Conservation (phyloP, 164 flowering plant genomes). For the Dillenia suffruticosa region DNA sequence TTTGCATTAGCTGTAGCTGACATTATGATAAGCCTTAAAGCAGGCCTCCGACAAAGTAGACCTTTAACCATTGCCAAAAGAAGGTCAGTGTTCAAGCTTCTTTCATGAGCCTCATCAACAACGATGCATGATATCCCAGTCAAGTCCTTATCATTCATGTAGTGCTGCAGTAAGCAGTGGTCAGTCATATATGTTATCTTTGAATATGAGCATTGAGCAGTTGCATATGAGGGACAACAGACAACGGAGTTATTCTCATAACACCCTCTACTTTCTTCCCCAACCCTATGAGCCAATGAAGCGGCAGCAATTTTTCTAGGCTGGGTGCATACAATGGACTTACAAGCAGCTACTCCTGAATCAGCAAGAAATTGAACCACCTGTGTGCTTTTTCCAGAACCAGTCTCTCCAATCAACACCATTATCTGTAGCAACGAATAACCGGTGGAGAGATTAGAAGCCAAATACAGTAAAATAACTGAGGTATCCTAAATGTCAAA, state of each 20-base stretch:
- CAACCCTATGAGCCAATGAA: conserved; percentile 78
- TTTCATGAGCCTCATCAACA: conserved; percentile 98
- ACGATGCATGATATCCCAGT: conserved; percentile 68
- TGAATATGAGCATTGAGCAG: conserved; percentile 35
- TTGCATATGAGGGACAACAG: conserved; percentile 52
- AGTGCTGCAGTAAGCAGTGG: conserved; percentile 83
- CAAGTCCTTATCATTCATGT: conserved; percentile 62
- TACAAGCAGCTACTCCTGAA: conserved; percentile 47
- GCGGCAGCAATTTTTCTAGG: conserved; percentile 92
- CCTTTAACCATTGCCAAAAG: conserved; percentile 71
- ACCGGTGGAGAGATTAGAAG: too few species aligned
- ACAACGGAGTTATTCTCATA: conserved; percentile 45
- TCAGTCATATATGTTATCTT: conserved; percentile 79
- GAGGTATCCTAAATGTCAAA: too few species aligned
- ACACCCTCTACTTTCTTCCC: conserved; percentile 77
- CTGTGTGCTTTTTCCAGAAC: conserved; percentile 98
- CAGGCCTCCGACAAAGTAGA: conserved; percentile 50
- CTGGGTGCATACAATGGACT: conserved; percentile 80
- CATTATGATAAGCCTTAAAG: conserved; percentile 85
- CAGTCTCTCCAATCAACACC: conserved; percentile 94
- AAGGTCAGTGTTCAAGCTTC: conserved; percentile 94
- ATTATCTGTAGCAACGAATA: conserved; percentile 38
- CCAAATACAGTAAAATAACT: too few species aligned
- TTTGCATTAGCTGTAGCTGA: conserved; percentile 94
- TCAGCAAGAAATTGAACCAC: conserved; percentile 90